phyloP scores from a whole-genome alignment of 352 stramenopile species.

The Phytopythium cucurbitacearum region DNA sequence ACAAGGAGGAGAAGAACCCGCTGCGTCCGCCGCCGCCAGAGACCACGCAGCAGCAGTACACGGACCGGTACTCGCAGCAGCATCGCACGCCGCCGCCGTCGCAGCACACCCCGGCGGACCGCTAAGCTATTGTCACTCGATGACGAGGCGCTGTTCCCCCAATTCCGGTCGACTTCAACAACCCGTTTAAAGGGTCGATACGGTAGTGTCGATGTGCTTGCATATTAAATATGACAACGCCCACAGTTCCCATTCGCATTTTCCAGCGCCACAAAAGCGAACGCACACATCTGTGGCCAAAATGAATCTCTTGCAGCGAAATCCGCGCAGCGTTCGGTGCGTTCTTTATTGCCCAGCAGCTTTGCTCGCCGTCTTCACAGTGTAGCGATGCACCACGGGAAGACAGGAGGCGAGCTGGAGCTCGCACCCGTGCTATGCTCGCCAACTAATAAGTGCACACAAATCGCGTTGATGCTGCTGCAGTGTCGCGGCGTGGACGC shows the following conservation, averaged over 20 bases:
- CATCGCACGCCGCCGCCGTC: constrained; percentile 1
- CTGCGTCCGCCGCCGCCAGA: not conserved
- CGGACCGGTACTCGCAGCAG: constrained; percentile 2
- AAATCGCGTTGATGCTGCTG: not conserved
- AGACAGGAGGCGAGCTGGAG: no score
- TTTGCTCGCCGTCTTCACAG: not conserved
- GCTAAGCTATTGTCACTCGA: not conserved
- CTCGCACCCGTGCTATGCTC: not conserved
- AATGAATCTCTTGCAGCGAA: constrained; percentile 27
- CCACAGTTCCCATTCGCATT: not conserved
- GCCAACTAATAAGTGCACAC: constrained; percentile 1
- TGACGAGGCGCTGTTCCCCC: no score
- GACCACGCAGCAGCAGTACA: constrained; percentile 1
- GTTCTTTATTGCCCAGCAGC: not conserved
- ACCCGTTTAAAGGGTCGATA: not conserved
- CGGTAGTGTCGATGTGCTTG: not conserved
- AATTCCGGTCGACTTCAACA: not conserved
- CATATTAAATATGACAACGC: not conserved
- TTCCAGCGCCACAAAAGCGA: not conserved
- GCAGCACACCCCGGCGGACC: not conserved
- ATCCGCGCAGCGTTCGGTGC: constrained; percentile 37
- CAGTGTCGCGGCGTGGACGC: constrained; percentile 51
- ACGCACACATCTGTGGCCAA: not conserved
- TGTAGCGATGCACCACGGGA: not conserved
- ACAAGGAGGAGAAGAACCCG: not conserved